Conservation (phyloP, 139 green algal genomes). For the Coelastrella sp. region DNA sequence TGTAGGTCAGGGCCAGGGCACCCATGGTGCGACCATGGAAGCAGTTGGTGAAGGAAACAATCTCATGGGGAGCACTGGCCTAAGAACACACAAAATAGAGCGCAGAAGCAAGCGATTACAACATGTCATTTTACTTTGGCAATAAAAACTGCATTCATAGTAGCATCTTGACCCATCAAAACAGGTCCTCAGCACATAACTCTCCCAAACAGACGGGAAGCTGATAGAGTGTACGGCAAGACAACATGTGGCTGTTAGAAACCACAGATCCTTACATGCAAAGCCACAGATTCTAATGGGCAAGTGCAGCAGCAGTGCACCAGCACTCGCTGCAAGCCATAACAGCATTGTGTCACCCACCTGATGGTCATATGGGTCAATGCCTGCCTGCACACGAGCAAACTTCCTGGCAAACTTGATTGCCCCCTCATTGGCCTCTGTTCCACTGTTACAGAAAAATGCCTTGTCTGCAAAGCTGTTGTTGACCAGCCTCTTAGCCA, state of each 20-base stretch:
- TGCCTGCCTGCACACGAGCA: slow-evolving; percentile 77
- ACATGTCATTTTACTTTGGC: too few relatives aligned
- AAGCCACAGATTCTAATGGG: too few relatives aligned
- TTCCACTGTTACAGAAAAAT: slow-evolving; percentile 98
- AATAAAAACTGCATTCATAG: too few relatives aligned
- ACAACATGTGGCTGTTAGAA: too few relatives aligned
- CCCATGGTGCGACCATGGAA: slow-evolving; percentile 99
- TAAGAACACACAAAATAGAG: neutral
- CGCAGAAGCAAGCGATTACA: neutral
- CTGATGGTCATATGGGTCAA: slow-evolving; percentile 77
- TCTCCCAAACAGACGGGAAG: too few relatives aligned
- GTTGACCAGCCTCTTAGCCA: slow-evolving; percentile 92
- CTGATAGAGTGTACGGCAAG: too few relatives aligned
- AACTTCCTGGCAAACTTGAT: slow-evolving; percentile 99
- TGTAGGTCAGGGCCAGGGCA: slow-evolving; percentile 95
- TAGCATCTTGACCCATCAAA: too few relatives aligned
- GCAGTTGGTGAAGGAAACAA: slow-evolving; percentile 93
- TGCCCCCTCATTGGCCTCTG: slow-evolving; percentile 98
- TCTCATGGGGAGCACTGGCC: slow-evolving; percentile 78
- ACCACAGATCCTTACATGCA: too few relatives aligned
- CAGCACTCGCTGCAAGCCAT: too few relatives aligned
- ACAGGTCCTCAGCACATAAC: too few relatives aligned
- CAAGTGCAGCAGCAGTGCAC: too few relatives aligned
- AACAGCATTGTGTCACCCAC: neutral
- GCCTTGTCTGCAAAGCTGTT: slow-evolving; percentile 94